Percentiles rank a stretch among this genome's conserved stretches.
Conservation (phyloP, 768 basidiomycete species). For the Solioccasus polychromus region DNA sequence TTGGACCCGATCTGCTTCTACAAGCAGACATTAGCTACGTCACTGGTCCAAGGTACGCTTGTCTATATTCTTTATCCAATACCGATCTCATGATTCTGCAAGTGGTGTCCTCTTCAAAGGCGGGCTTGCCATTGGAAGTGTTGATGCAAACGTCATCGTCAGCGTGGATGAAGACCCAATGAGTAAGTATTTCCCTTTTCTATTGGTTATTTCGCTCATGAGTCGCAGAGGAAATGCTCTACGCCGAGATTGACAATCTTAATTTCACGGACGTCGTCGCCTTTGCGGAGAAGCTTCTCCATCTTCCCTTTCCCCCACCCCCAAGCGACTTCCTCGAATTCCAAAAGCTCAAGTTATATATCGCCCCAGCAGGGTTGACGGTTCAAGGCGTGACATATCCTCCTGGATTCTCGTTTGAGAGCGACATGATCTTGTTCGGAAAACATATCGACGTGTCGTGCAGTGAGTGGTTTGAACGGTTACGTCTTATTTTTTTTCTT, state of each 20-base stretch:
- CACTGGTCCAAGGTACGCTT: constrained; percentile 2
- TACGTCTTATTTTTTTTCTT: too few relatives aligned
- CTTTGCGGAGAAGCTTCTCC: constrained; percentile 5
- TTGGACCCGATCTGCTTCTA: constrained; percentile 2
- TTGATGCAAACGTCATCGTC: neutral
- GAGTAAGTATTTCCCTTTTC: neutral
- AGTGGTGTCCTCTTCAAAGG: constrained; percentile 4
- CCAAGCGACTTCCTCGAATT: constrained; percentile 10
- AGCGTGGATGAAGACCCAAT: constrained; percentile 7
- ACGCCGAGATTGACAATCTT: constrained; percentile 6
- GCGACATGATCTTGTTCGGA: constrained; percentile 6
- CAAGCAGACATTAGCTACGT: constrained; percentile 1
- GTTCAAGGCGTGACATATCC: constrained; percentile 2
- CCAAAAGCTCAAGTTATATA: neutral
- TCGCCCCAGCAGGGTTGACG: constrained; percentile 1
- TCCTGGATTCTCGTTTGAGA: constrained; percentile 4
- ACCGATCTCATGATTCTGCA: neutral
- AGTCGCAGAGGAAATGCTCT: constrained; percentile 5
- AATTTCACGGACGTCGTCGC: constrained; percentile 4
- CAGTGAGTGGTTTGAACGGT: neutral
- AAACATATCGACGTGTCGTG: constrained; percentile 1
- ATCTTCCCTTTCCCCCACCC: constrained; percentile 1
- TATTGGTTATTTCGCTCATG: neutral
- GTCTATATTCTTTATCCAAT: neutral
- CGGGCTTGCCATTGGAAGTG: constrained; percentile 2